Evolutionary conservation across 2,329 filamentous ascomycete species (phyloP), one percentile per base, ranked within the genome.

Genomic region (Alternaria panax): DNA sequence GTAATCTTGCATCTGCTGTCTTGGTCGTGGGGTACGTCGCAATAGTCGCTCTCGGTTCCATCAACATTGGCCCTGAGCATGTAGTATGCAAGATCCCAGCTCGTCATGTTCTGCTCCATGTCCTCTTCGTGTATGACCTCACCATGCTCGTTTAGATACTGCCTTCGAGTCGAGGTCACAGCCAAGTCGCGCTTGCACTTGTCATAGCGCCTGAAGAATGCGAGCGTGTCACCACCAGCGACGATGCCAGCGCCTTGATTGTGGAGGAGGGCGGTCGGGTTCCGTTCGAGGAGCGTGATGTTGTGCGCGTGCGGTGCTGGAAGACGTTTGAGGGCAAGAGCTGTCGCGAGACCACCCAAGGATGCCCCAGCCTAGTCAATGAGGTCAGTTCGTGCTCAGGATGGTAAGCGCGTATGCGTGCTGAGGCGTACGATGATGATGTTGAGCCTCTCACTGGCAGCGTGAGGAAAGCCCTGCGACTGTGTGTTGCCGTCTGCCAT

Each of bases 161-260:
- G 72, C 20, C 73, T 62, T 24, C 68, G 56, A 36, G 68, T 54
- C 7, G 68, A 72, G 20, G 67, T 64, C 3, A 72, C 69, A 9
- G 72, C 70, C 28, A 75, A 53, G n/a, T 66, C 50, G 18, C 70
- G 65, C 6, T 53, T 58, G 40, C 68, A 69, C 24, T 66, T 63
- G 46, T 73, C 63, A 54, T 75, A 74, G 27, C 63, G 66, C 47
- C 74, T 64, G 60, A 76, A 76, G 63, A 70, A 70, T 1, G 60
- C 45, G 28, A 75, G 66, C 0, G 68, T 74, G 28, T 75, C 72
- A 16, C 72, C 68, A 48, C 73, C 72, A 16, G 70, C 66, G 1
- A 76, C 73, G 20, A 76, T 75, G 22, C 74, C 72, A n/a, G 74
- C 73, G 32, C 73, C 73, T 57, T 76, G 74, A 30, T 73, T 71